Percentiles rank a stretch among this genome's conserved stretches.
phyloP scores from a whole-genome alignment of 2,329 filamentous ascomycete species.

The Septoria linicola region DNA sequence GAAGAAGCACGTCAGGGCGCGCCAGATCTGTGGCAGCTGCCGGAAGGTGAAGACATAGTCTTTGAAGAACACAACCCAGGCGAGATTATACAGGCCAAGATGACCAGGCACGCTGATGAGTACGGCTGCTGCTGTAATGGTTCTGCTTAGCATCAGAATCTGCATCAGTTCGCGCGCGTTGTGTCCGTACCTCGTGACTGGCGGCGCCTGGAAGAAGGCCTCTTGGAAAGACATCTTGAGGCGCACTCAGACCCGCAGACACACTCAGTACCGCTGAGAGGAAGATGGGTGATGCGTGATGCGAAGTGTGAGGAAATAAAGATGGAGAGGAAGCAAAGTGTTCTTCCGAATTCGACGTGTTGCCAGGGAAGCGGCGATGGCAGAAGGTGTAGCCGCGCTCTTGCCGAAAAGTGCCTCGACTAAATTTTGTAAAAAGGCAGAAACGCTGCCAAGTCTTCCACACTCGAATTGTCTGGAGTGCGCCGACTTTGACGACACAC shows the following conservation, averaged over 20 bases:
- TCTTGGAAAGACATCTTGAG: conserved; percentile 29
- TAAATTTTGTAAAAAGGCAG: neutral
- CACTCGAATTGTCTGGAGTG: too few species aligned
- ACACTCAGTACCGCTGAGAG: neutral
- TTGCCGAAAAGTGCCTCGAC: neutral
- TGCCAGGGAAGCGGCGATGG: neutral
- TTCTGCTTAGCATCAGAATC: conserved; percentile 59
- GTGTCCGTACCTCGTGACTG: conserved; percentile 60
- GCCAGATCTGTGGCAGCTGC: conserved; percentile 61
- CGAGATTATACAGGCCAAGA: conserved; percentile 54
- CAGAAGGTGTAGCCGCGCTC: neutral
- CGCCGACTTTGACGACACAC: conserved; percentile 7
- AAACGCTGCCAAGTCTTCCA: conserved; percentile 2
- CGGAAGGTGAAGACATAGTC: conserved; percentile 49
- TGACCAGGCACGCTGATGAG: conserved; percentile 62
- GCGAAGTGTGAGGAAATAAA: neutral
- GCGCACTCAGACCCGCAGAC: conserved; percentile 4
- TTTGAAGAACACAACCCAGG: conserved; percentile 56
- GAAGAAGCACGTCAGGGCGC: conserved; percentile 58
- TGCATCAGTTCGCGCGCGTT: conserved; percentile 20
- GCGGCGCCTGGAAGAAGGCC: conserved; percentile 58
- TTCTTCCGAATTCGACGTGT: conserved; percentile 5
- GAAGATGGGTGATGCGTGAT: neutral
- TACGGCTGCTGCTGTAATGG: conserved; percentile 64
- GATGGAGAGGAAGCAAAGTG: conserved; percentile 10